Evolutionary conservation across 202 grass and related monocot genomes (phyloP).

Genomic region (Panicum hallii): DNA sequence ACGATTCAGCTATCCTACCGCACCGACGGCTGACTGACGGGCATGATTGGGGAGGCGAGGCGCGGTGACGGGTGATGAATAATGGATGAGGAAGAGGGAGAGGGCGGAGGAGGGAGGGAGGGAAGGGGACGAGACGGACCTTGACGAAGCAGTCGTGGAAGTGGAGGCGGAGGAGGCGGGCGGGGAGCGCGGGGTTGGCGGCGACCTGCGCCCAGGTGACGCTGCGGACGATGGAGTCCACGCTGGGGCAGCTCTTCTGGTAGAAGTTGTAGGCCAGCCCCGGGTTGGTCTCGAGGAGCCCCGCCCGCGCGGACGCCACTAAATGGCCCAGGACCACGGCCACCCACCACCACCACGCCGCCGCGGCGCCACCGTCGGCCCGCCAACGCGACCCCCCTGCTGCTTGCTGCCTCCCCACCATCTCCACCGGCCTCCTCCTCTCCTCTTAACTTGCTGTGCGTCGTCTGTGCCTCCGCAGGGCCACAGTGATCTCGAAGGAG

Average conservation of each 20-base stretch:
- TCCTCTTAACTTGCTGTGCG: not conserved
- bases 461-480: not conserved
- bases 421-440: not conserved
- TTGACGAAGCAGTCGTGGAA: conserved; percentile 96
- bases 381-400: conserved; percentile 30
- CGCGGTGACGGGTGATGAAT: too few relatives aligned
- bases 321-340: conserved; percentile 48
- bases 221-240: conserved; percentile 49
- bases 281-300: conserved; percentile 60
- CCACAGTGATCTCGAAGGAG: not conserved
- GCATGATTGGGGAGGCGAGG: not conserved
- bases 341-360: conserved; percentile 35
- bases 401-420: not conserved
- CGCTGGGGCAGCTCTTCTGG: conserved; percentile 62
- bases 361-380: not conserved
- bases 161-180: conserved; percentile 68
- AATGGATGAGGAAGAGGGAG: not conserved
- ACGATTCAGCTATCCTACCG: not conserved
- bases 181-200: conserved; percentile 54
- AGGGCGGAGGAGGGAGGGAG: too few relatives aligned
- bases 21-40: not conserved
- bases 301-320: conserved; percentile 1
- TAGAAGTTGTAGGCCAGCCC: conserved; percentile 72
- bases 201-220: conserved; percentile 53
- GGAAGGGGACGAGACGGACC: not conserved